Base-by-base conservation (phyloP, 164 flowering plant species). In the Platanus orientalis region DNA sequence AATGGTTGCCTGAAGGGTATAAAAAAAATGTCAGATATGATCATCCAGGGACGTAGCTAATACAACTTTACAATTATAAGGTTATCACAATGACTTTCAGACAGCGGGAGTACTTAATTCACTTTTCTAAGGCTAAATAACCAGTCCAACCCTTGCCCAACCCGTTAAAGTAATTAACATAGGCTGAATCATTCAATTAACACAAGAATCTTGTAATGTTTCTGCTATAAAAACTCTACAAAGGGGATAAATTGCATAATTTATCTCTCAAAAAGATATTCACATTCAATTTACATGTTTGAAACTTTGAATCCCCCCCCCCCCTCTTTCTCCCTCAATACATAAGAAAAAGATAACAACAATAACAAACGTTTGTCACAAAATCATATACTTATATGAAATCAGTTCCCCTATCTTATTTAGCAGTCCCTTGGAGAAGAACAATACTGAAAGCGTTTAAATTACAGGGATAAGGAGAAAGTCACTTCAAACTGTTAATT, bases 1-100 rank as follows among this genome's bases (percentile, higher is more conserved):
- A 47, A 64, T 64, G 73, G 61, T 64, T 68, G 57, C 78, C 89
- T 84, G 85, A 47, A 60, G 30, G 30, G 45, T 44, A 50, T 21
- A 40, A 63, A 65, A 68, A 7, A 64, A 39, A 44, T 0, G 32
- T 61, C 54, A 65, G 24, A 28, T 19, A 16, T 53, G 20, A 25
- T 47, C 29, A 27, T 28, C n/a, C 6, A n/a, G 12, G 63, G 25
- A 26, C 12, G 7, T 11, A 27, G 14, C 17, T 7, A 45, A 21
- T 17, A 60, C 32, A 60, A 60, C 19, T 12, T 27, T 13, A 45
- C 47, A 36, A 45, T 2, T 45, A 45, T n/a, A 45, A 45, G 1
- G 19, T 19, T 45, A 13, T 5, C 2, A 16, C 49, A 16, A 16
- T 17, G 19, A 45, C 16, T 4, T 45, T 16, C 4, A 45, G 5